Evolutionary conservation across 2,329 filamentous ascomycete genomes (phyloP).

Genomic region (Teratosphaeria nubilosa): DNA sequence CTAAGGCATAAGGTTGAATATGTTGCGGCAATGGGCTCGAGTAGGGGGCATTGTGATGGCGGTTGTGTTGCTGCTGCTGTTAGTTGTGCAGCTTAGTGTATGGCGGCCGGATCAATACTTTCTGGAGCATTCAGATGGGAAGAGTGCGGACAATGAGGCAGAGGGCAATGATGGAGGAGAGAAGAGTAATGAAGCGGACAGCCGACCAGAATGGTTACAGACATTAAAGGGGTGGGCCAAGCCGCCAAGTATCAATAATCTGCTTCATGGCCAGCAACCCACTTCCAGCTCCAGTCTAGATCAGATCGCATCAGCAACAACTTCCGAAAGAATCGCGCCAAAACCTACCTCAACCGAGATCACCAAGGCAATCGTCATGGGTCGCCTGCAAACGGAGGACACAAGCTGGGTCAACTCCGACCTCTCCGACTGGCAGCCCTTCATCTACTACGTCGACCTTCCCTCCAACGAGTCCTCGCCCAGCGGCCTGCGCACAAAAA

Average conservation of each 20-base stretch:
- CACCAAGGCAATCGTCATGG: conserved; percentile 29
- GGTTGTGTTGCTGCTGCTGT: not conserved
- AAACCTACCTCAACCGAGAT: not conserved
- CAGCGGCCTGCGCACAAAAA: conserved; percentile 9
- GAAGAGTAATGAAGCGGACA: not conserved
- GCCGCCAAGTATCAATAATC: not conserved
- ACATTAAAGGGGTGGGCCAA: not conserved
- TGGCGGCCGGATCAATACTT: not conserved
- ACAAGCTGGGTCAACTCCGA: conserved; percentile 36
- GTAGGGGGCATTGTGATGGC: not conserved
- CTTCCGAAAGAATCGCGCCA: not conserved
- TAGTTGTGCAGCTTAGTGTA: not conserved
- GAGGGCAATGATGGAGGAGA: not conserved
- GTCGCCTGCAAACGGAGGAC: conserved; percentile 33
- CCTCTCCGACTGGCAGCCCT: conserved; percentile 39
- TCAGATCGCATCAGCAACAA: not conserved
- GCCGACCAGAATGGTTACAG: not conserved
- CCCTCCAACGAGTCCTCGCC: conserved; percentile 17
- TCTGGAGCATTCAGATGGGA: not conserved
- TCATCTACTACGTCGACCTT: conserved; percentile 35
- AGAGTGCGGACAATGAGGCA: not conserved
- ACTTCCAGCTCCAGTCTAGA: not conserved
- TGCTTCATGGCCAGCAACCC: not conserved
- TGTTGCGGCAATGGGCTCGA: conserved; percentile 3
- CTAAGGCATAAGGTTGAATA: not conserved